Evolutionary conservation across 768 basidiomycete genomes (phyloP).

Genomic region (Termitomyces sp.): DNA sequence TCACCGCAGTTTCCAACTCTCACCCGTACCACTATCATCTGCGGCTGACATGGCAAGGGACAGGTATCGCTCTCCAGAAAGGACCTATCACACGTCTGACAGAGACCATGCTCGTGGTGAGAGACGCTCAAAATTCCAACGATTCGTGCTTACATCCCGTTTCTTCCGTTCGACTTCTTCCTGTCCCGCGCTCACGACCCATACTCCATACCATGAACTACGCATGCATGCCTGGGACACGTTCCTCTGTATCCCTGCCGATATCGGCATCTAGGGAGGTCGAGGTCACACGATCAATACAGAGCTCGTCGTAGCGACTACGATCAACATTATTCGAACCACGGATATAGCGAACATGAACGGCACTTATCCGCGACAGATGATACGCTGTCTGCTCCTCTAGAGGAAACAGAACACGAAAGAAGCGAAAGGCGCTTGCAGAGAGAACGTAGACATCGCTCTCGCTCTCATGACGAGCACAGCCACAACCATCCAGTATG

Average conservation of each 20-base stretch:
- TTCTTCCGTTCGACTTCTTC: neutral
- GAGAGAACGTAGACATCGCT: neutral
- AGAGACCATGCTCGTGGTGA: slow-evolving; percentile 10
- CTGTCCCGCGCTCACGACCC: neutral
- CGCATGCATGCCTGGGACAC: neutral
- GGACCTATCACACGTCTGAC: neutral
- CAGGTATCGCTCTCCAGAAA: slow-evolving; percentile 2
- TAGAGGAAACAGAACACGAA: neutral
- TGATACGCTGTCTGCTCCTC: slow-evolving; percentile 1
- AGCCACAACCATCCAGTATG: neutral
- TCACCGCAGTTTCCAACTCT: neutral
- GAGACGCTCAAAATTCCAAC: neutral
- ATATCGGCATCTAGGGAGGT: neutral
- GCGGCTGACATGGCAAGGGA: slow-evolving; percentile 8
- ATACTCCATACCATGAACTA: neutral
- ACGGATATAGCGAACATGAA: neutral
- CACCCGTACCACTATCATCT: neutral
- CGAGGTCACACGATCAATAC: slow-evolving; percentile 1
- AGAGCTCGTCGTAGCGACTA: neutral
- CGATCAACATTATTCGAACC: neutral
- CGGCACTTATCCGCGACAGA: neutral
- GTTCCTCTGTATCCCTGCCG: neutral
- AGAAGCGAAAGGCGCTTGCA: neutral
- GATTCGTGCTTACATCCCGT: slow-evolving; percentile 6
- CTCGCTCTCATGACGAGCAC: neutral